phyloP scores from a whole-genome alignment of 768 basidiomycete species.

The Daedaleopsis sinensis region DNA sequence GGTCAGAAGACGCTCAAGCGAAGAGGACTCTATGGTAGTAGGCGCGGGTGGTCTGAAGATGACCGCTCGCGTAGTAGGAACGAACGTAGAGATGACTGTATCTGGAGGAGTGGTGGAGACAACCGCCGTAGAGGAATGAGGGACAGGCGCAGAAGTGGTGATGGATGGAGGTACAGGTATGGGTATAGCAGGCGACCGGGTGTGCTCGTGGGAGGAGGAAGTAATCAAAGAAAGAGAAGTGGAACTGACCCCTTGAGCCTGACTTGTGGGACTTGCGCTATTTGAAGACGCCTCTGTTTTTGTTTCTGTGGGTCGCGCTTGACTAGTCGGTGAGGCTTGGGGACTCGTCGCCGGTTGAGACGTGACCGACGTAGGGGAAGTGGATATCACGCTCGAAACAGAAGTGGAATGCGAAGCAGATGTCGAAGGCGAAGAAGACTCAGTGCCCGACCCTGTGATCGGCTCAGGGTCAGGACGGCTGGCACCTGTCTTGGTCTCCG shows the following conservation, averaged over 20 bases:
- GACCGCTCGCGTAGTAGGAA: neutral
- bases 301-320: neutral
- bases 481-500: neutral
- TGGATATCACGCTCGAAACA: slow-evolving; percentile 4
- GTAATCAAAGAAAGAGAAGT: slow-evolving; percentile 6
- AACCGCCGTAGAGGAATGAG: slow-evolving; percentile 5
- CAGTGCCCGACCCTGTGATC: neutral
- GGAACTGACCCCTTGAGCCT: slow-evolving; percentile 20
- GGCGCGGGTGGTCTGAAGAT: neutral
- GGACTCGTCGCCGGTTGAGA: neutral
- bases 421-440: slow-evolving; percentile 6
- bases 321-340: neutral
- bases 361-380: neutral
- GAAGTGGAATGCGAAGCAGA: slow-evolving; percentile 4
- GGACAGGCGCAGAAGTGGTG: slow-evolving; percentile 9
- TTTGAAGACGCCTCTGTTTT: neutral
- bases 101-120: neutral
- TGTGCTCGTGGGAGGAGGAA: slow-evolving; percentile 9
- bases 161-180: slow-evolving; percentile 1
- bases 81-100: neutral
- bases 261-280: neutral
- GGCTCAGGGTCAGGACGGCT: slow-evolving; percentile 6
- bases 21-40: neutral
- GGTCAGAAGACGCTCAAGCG: slow-evolving; percentile 12
- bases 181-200: slow-evolving; percentile 11